Conservation (phyloP, 768 basidiomycete genomes). For the Xerocomellus dryophilus region DNA sequence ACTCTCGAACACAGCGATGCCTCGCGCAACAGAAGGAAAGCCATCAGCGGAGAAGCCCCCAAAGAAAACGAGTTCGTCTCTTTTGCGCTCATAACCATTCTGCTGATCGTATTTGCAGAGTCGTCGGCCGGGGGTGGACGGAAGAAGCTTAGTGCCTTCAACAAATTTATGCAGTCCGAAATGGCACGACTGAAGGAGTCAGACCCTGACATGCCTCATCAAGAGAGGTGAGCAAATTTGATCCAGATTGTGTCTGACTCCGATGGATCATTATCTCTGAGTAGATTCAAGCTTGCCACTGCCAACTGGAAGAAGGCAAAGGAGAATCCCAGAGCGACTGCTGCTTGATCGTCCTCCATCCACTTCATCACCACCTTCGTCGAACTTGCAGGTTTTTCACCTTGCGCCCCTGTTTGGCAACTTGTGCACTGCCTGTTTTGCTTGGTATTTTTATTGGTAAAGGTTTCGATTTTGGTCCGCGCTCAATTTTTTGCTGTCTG, state of each 20-base stretch:
- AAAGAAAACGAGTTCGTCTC: slow-evolving; percentile 52
- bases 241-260: background rate
- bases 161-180: slow-evolving; percentile 78
- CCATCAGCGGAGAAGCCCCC: slow-evolving; percentile 43
- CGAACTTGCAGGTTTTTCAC: slow-evolving; percentile 10
- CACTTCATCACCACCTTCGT: slow-evolving; percentile 2
- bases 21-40: slow-evolving; percentile 39
- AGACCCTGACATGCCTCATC: slow-evolving; percentile 68
- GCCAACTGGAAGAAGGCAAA: slow-evolving; percentile 75
- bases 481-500: slow-evolving; percentile 14
- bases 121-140: slow-evolving; percentile 50
- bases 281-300: slow-evolving; percentile 70
- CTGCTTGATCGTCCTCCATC: slow-evolving; percentile 20
- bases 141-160: slow-evolving; percentile 69
- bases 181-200: slow-evolving; percentile 76
- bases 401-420: slow-evolving; percentile 20
- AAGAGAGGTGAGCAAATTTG: slow-evolving; percentile 53
- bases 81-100: slow-evolving; percentile 12
- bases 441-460: slow-evolving; percentile 35
- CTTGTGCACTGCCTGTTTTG: slow-evolving; percentile 8
- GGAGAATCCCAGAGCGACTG: slow-evolving; percentile 53
- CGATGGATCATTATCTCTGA: slow-evolving; percentile 3
- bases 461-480: slow-evolving; percentile 18
- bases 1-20: slow-evolving; percentile 34
- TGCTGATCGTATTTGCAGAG: slow-evolving; percentile 39